Percentiles rank a stretch among this genome's conserved stretches.
Evolutionary conservation across 306 rosid species (phyloP).

Genomic region (Coriaria nepalensis): DNA sequence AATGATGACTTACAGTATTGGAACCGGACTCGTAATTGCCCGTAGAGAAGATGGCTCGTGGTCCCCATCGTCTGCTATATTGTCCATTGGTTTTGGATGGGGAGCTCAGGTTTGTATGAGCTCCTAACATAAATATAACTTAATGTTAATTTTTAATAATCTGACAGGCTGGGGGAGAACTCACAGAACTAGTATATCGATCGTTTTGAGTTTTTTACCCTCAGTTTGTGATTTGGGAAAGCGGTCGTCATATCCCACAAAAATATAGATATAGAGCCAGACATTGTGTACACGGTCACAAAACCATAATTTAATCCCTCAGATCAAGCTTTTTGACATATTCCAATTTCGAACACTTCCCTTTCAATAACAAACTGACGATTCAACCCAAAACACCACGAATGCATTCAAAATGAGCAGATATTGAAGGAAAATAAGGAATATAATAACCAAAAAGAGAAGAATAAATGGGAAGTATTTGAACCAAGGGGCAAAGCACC

Average conservation of each 20-base stretch:
- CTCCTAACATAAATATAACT: background rate
- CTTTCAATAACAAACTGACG: constrained; percentile 7
- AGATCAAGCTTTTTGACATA: no score
- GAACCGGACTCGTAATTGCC: constrained; percentile 88
- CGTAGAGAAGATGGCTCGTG: constrained; percentile 93
- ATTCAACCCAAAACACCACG: constrained; percentile 5
- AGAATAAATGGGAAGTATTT: constrained; percentile 3
- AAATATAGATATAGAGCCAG: no score
- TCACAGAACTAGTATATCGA: constrained; percentile 23
- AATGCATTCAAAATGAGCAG: background rate
- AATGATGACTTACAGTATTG: constrained; percentile 76
- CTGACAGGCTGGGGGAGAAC: constrained; percentile 85
- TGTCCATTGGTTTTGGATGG: constrained; percentile 87
- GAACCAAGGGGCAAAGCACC: constrained; percentile 30
- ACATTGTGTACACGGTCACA: no score
- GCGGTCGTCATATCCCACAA: no score
- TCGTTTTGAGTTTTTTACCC: no score
- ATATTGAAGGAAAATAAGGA: constrained; percentile 1
- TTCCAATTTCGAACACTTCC: background rate
- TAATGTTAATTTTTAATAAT: background rate
- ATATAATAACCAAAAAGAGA: constrained; percentile 3
- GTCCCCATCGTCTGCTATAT: constrained; percentile 96
- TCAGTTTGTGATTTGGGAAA: no score
- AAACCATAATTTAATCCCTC: no score
- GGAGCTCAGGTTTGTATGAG: constrained; percentile 69